Evolutionary conservation across 805 yeast species (phyloP), one percentile per base, ranked within the genome.

Genomic region (Wickerhamomyces alni): DNA sequence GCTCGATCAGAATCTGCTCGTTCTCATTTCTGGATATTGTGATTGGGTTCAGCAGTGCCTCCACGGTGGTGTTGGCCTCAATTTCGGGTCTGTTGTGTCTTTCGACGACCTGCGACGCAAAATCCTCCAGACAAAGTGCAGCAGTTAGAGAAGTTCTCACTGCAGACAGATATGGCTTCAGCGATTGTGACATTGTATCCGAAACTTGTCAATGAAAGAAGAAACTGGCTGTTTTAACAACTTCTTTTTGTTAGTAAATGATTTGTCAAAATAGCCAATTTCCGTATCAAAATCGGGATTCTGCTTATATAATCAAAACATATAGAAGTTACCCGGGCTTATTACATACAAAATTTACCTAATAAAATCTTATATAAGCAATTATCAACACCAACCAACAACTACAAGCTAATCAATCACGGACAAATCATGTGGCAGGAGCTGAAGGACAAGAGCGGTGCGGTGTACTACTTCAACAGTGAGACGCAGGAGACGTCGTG

Each of bases 61-160:
- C 96, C 12, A 83, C 82, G 44, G 93, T 79, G 56, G 85, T 82
- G 45, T 76, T 72, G 28, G 85, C 89, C 63, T 93, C 99, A 37
- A 93, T 83, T 62, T 93, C 99, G 4, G 99, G 99, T 50, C 91
- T 77, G 66, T 91, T 93, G 70, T 93, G 99, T 64, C 99, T 84
- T 67, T 93, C 99, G 17, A 85, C 96, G 41, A 85, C 74, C 63
- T 91, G 96, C 8, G 98, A 93, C 25, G 97, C 83, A 60, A 93
- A 93, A 66, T 89, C 89, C 58, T 87, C 91, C 47, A 93, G 70
- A 54, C 96, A 87, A 31, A 93, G 71, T 7, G 98, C 95, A 9
- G 96, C 97, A 21, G 94, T 87, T 51, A 93, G 74, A 22, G 98
- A 87, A 41, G 83, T 77, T 62, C 98, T 82, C 29, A 93, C 99